Base-by-base conservation (phyloP, 768 basidiomycete genomes). In the Amanita rubescens region DNA sequence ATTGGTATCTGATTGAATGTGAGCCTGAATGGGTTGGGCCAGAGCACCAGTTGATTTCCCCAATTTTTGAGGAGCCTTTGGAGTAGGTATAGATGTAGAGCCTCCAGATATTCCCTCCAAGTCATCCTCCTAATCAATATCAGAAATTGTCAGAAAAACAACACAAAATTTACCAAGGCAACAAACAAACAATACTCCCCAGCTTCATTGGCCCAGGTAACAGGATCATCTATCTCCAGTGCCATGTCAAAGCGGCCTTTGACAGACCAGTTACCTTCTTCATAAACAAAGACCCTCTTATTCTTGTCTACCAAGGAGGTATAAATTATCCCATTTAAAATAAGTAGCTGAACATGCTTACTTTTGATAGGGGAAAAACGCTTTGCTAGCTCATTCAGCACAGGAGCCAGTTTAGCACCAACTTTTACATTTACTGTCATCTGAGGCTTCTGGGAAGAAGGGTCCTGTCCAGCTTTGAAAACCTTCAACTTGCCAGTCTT, bases 261-360 rank as follows among this genome's bases (percentile, higher is more conserved):
- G 38, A 55, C 49, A 39, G 22, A 27, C 54, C 54, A 55, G 14
- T 32, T n/a, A 43, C 41, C 49, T 42, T 49, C 54, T 50, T 55
- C 54, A 39, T 41, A 41, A 33, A 55, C 33, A 55, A 41, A 50
- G 30, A 55, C 43, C 27, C 45, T 46, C 7, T 46, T 25, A 17
- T 46, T 46, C 5, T 46, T 17, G 25, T 46, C 45, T n/a, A n/a
- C n/a, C n/a, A n/a, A n/a, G n/a, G n/a, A n/a, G n/a, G n/a, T n/a
- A n/a, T n/a, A n/a, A n/a, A n/a, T n/a, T n/a, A n/a, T 46, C 9
- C 37, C n/a, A 32, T 6, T 14, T 6, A 17, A 32, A 27, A 32
- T 32, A 14, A 46, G n/a, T 8, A 5, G 45, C 14, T 34, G 15
- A 50, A 33, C 10, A 24, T 49, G 22, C 41, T 33, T 55, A 50